Conservation (phyloP, 1,284 basidiomycete genomes). For the Clitocybe nebularis region DNA sequence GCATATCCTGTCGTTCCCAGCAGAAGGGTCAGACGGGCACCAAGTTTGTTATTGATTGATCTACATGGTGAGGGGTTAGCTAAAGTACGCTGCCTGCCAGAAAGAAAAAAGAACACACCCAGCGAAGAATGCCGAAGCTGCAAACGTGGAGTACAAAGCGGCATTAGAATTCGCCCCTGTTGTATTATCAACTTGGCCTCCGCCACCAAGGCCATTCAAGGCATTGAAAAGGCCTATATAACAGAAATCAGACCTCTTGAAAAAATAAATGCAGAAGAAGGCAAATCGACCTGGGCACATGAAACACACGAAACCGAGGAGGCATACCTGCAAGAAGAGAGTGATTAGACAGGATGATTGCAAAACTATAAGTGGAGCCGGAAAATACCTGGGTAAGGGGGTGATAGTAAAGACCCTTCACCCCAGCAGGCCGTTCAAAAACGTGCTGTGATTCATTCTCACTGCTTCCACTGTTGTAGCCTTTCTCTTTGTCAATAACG, state of each 20-base stretch:
- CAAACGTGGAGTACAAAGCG: conserved; percentile 68
- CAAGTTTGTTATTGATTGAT: conserved; percentile 74
- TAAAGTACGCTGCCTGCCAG: conserved; percentile 9
- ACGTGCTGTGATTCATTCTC: conserved; percentile 15
- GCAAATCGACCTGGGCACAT: conserved; percentile 54
- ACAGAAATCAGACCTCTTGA: conserved; percentile 1
- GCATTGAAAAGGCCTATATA: conserved; percentile 47
- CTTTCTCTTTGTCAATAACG: conserved; percentile 1
- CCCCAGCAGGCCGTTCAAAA: conserved; percentile 33
- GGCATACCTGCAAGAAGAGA: conserved; percentile 34
- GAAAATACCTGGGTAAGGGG: conserved; percentile 43
- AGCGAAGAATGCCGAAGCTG: conserved; percentile 58
- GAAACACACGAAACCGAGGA: conserved; percentile 67
- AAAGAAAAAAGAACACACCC: conserved; percentile 43
- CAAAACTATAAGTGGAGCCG: conserved; percentile 15
- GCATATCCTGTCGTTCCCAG: conserved; percentile 70
- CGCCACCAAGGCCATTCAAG: conserved; percentile 66
- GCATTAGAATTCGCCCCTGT: conserved; percentile 64
- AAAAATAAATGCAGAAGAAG: background rate
- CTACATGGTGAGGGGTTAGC: conserved; percentile 30
- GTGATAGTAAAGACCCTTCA: conserved; percentile 41
- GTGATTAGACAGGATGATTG: background rate
- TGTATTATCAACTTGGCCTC: conserved; percentile 58
- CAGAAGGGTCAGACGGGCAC: conserved; percentile 67
- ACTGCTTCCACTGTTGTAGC: conserved; percentile 5